phyloP scores from a whole-genome alignment of 192 early-diverging fungal genomes.

The Irineochytrium annulatum region DNA sequence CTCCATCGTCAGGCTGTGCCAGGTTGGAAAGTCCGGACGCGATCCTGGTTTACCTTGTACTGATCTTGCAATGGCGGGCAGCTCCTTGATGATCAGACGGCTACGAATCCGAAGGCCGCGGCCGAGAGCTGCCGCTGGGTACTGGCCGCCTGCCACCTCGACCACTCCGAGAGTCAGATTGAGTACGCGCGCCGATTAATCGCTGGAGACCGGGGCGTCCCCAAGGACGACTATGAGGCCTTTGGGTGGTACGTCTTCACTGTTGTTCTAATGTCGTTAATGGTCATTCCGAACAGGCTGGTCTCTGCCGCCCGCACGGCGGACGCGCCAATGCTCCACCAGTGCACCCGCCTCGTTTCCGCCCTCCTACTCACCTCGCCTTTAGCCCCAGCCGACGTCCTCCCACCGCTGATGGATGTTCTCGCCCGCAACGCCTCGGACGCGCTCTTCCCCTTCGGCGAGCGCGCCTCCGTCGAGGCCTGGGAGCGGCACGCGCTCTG shows the following conservation, averaged over 20 bases:
- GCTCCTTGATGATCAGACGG: no score
- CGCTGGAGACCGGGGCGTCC: background rate
- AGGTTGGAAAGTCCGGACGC: no score
- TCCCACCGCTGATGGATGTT: background rate
- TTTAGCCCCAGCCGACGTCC: background rate
- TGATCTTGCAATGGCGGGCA: no score
- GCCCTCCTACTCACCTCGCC: background rate
- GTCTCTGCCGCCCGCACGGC: slow-evolving; percentile 1
- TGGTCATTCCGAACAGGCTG: background rate
- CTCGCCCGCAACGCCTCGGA: background rate
- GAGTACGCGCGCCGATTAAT: background rate
- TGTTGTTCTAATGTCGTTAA: background rate
- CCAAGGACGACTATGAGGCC: slow-evolving; percentile 3
- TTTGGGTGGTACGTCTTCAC: background rate
- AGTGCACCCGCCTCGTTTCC: background rate
- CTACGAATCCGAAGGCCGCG: no score
- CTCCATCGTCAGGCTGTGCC: no score
- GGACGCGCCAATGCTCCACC: no score
- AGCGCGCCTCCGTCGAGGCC: slow-evolving; percentile 1
- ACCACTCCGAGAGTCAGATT: slow-evolving; percentile 1
- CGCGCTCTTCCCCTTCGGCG: background rate
- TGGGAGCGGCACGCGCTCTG: background rate
- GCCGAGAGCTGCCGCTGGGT: no score
- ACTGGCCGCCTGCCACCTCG: no score
- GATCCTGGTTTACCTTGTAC: no score